Evolutionary conservation across 345 rosid genomes (phyloP).

Genomic region (Conringia planisiliqua): DNA sequence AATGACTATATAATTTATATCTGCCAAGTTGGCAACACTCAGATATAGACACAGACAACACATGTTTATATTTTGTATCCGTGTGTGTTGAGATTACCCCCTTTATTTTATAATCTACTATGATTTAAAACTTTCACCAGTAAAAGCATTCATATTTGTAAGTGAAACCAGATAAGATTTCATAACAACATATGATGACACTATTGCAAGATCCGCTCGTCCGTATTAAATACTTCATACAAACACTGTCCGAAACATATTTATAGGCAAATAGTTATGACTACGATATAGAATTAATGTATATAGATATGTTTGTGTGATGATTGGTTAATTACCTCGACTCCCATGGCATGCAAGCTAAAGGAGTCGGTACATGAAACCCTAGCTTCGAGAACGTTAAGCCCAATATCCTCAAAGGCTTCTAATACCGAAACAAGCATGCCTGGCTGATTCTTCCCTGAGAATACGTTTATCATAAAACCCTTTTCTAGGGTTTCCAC

Average conservation of each 20-base stretch:
- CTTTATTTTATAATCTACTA: not conserved
- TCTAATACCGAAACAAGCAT: slow-evolving; percentile 75
- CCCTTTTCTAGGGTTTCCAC: slow-evolving; percentile 87
- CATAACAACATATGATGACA: not conserved
- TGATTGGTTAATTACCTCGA: slow-evolving; percentile 48
- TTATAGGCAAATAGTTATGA: not conserved
- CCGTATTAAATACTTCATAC: not conserved
- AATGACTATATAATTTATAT: not conserved
- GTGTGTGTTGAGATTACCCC: not conserved
- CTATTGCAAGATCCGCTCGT: not conserved
- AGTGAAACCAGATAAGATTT: not conserved
- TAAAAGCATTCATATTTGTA: not conserved
- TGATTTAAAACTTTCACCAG: not conserved
- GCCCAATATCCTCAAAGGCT: slow-evolving; percentile 79
- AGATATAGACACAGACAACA: not conserved
- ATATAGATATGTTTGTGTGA: not conserved
- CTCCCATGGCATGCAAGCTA: slow-evolving; percentile 66
- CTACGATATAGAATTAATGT: not conserved
- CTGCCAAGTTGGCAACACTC: slow-evolving; percentile 2
- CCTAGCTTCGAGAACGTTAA: slow-evolving; percentile 85
- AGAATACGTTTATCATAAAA: slow-evolving; percentile 56
- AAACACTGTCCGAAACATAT: not conserved
- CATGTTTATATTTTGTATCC: slow-evolving; percentile 13
- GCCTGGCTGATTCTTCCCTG: slow-evolving; percentile 66
- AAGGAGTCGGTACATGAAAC: slow-evolving; percentile 83